Evolutionary conservation across 2,329 filamentous ascomycete genomes (phyloP).

Genomic region (Ophiostoma piceae): DNA sequence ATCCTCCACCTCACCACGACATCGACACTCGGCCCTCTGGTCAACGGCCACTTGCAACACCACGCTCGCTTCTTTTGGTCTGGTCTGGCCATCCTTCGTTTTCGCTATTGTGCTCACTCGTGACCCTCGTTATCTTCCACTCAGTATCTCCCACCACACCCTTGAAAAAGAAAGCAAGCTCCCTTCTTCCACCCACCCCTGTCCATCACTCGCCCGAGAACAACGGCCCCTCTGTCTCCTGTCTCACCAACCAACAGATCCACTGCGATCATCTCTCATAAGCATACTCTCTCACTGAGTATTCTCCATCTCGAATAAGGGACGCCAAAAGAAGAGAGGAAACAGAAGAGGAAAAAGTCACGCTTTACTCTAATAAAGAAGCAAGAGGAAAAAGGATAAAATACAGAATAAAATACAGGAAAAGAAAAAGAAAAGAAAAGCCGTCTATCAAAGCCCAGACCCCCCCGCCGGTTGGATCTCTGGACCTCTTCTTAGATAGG

Average conservation of each 20-base stretch:
- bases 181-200: neutral
- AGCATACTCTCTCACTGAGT: neutral
- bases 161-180: neutral
- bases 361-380: neutral
- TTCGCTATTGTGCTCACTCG: neutral
- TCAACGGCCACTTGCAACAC: neutral
- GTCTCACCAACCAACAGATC: conserved; percentile 20
- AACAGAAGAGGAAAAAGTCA: conserved; percentile 6
- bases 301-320: neutral
- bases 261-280: neutral
- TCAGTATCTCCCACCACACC: neutral
- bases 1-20: conserved; percentile 8
- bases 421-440: neutral
- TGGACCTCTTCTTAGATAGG: neutral
- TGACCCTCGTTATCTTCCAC: neutral
- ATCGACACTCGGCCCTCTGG: neutral
- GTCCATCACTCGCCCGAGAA: conserved; percentile 11
- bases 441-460: neutral
- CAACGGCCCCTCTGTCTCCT: conserved; percentile 18
- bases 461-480: neutral
- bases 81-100: conserved; percentile 1
- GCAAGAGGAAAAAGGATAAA: neutral
- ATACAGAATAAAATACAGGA: neutral
- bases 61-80: conserved; percentile 1
- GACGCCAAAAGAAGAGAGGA: neutral